Percentiles rank a stretch among this genome's conserved stretches.
Conservation (phyloP, 305 asterid genomes). For the Plantago coronopus region DNA sequence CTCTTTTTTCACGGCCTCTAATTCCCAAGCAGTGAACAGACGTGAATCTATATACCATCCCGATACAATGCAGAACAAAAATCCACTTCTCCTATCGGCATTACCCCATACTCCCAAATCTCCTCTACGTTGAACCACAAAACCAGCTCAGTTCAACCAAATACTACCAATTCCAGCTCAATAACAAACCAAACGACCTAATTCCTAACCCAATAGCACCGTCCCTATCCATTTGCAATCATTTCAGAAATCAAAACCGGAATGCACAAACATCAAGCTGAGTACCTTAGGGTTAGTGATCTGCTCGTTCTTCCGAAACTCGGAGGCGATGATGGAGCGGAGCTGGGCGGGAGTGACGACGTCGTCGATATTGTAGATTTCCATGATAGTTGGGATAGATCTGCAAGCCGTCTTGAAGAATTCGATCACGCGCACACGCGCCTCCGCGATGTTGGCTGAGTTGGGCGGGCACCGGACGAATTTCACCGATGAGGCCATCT, state of each 20-base stretch:
- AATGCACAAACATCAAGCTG: neutral
- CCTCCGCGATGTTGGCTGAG: slow-evolving; percentile 66
- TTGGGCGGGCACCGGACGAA: slow-evolving; percentile 70
- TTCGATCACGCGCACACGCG: slow-evolving; percentile 56
- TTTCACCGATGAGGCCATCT: slow-evolving; percentile 67
- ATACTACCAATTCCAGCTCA: neutral
- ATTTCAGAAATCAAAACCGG: neutral
- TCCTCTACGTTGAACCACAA: neutral
- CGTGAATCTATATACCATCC: neutral
- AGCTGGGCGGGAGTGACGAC: slow-evolving; percentile 67
- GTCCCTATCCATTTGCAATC: neutral
- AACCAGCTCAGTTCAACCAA: slow-evolving; percentile 1
- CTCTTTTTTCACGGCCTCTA: neutral
- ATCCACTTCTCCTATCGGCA: neutral
- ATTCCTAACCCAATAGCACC: neutral
- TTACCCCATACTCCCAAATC: neutral
- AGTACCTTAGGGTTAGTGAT: slow-evolving; percentile 48
- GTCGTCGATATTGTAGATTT: slow-evolving; percentile 63
- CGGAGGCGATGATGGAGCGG: slow-evolving; percentile 60
- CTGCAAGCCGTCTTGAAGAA: slow-evolving; percentile 81
- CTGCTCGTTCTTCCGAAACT: slow-evolving; percentile 72
- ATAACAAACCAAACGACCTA: neutral
- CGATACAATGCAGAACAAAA: neutral
- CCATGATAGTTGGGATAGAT: slow-evolving; percentile 80
- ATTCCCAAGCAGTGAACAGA: neutral